Evolutionary conservation across 2,329 filamentous ascomycete species (phyloP), one percentile per base, ranked within the genome.

Genomic region (Coniella lustricola): DNA sequence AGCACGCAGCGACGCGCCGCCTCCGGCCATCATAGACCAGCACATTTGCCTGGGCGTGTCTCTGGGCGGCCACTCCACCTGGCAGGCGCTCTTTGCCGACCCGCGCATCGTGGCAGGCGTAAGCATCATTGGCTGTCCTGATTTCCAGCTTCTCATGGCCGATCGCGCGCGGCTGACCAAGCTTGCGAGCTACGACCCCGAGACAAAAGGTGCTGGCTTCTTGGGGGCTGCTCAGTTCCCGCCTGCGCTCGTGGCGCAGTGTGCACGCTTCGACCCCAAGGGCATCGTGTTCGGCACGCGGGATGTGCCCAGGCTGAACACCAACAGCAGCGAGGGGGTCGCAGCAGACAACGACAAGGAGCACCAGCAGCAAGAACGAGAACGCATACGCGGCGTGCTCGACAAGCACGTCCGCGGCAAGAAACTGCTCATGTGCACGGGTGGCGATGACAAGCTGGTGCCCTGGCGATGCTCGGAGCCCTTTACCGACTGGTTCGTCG

Each of bases 111-210:
- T 76, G n/a, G 83, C 86, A 0, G 90, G 79, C 1, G 81, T 95
- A 7, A 75, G 87, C 3, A 76, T 95, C 20, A 87, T 97, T 46
- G 93, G 91, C 1, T 95, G 90, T 64, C 89, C 90, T 1, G 91
- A 98, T 66, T 95, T 87, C 59, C 79, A 83, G 54, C 74, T 17
- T 64, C 44, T 97, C 14, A 85, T 97, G 81, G 74, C 72, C 8
- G 83, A 91, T 58, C 87, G 93, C 10, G 91, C 91, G 1, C 72
- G 78, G 4, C 71, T 83, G 33, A 85, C 84, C 0, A 87, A 84
- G 59, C 70, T 85, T 10, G 55, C 73, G 13, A 77, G 80, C 0
- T 88, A 77, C 66, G 77, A 75, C 0, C 64, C 70, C 2, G 72
- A 74, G 12, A 69, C 77, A 14, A 72, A 74, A 0, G 83, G 82